Evolutionary conservation across 176 grass and related monocot genomes (phyloP).

Genomic region (Lolium perenne): DNA sequence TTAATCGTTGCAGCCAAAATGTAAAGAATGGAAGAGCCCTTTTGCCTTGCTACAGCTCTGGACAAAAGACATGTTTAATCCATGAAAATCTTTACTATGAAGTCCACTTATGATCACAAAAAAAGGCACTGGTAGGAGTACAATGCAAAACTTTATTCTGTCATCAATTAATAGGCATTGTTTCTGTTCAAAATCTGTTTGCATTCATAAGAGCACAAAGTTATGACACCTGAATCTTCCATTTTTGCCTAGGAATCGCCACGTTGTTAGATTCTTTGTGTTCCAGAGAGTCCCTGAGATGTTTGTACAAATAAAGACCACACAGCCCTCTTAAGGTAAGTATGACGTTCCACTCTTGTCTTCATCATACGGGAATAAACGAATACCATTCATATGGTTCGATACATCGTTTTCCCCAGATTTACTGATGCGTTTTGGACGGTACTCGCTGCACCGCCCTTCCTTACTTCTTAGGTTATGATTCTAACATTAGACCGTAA

Average conservation of each 20-base stretch:
- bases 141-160: neutral
- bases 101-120: neutral
- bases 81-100: neutral
- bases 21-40: too few species aligned
- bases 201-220: neutral
- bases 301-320: too few species aligned
- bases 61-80: neutral
- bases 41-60: neutral
- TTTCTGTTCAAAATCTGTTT: neutral
- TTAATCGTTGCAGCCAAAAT: neutral
- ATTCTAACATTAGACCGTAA: neutral
- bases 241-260: neutral
- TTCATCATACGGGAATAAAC: neutral
- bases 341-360: neutral
- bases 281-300: neutral
- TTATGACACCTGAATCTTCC: neutral
- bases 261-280: neutral
- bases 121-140: neutral
- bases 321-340: too few species aligned
- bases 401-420: neutral
- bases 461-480: neutral
- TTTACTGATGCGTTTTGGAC: neutral
- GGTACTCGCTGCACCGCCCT: neutral
- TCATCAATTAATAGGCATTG: neutral
- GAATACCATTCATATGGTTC: neutral